Conservation (phyloP, 805 yeast genomes). For the Scheffersomyces spartinae region DNA sequence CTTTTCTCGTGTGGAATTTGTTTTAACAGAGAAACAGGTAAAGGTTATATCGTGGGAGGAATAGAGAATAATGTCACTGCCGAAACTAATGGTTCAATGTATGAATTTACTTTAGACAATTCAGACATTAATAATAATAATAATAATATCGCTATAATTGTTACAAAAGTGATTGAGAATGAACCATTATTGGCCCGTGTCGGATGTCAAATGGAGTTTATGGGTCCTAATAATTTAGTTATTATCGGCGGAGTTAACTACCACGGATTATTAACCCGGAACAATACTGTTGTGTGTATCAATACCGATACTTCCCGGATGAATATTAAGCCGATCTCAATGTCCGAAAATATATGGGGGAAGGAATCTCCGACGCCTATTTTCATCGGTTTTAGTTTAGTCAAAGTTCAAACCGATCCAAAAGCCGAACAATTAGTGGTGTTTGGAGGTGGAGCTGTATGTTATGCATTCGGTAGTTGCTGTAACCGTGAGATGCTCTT, state of each 20-base stretch:
- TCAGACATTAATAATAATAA: constrained; percentile 5
- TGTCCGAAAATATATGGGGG: constrained; percentile 11
- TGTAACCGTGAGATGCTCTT: constrained; percentile 11
- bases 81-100: constrained; percentile 13
- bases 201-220: constrained; percentile 13
- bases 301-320: constrained; percentile 8
- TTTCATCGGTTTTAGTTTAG: constrained; percentile 23
- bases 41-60: constrained; percentile 27
- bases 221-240: constrained; percentile 7
- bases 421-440: constrained; percentile 4
- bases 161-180: constrained; percentile 1
- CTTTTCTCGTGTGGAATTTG: constrained; percentile 16
- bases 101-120: constrained; percentile 15
- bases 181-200: constrained; percentile 12
- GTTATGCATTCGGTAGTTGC: constrained; percentile 33
- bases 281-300: constrained; percentile 5
- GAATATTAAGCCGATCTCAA: constrained; percentile 5
- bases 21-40: constrained; percentile 8
- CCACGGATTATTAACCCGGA: no score
- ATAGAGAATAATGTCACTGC: constrained; percentile 14
- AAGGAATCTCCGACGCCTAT: constrained; percentile 17
- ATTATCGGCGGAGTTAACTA: constrained; percentile 27
- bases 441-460: constrained; percentile 32
- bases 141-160: constrained; percentile 3
- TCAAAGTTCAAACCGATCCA: constrained; percentile 7